These are phyloP conservation scores for Tuber indicum DNA, from an alignment of 495 filamentous ascomycete genomes.

Conservation along the genomic window DNA sequence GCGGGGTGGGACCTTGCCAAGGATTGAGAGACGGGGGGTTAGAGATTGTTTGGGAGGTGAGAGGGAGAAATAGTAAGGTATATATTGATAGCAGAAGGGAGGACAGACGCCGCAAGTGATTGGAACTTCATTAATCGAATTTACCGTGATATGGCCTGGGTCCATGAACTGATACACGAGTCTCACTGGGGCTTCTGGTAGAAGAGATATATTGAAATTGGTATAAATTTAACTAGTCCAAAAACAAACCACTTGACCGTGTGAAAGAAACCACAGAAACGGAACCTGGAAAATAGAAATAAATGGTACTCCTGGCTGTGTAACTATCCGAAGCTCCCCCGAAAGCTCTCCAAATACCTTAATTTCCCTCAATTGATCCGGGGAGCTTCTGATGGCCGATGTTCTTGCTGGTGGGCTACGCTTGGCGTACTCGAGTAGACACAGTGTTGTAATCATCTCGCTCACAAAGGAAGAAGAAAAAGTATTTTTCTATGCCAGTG, in stretches of 20 bases:
- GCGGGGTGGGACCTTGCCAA: too few species aligned
- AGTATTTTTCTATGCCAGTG: slow-evolving; percentile 49
- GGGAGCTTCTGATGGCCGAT: slow-evolving; percentile 40
- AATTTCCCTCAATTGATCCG: slow-evolving; percentile 16
- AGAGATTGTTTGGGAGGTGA: background rate
- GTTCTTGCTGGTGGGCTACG: slow-evolving; percentile 46
- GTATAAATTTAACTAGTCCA: too few species aligned
- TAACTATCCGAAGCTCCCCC: slow-evolving; percentile 40
- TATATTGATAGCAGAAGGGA: background rate
- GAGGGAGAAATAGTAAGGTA: background rate
- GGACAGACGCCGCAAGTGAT: background rate
- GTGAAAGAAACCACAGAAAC: too few species aligned
- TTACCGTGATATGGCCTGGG: too few species aligned
- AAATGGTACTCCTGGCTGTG: background rate
- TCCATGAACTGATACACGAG: too few species aligned
- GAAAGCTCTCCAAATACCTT: slow-evolving; percentile 36
- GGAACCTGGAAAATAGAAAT: too few species aligned
- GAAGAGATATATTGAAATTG: too few species aligned
- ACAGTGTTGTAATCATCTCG: slow-evolving; percentile 44
- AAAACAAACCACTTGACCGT: too few species aligned
- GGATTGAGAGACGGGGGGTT: background rate
- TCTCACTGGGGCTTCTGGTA: too few species aligned
- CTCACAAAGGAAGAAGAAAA: slow-evolving; percentile 48
- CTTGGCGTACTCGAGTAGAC: slow-evolving; percentile 43
- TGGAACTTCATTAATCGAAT: background rate